Percentiles rank a stretch among this genome's conserved stretches.
phyloP scores from a whole-genome alignment of 1,139 yeast species.

The Blastobotrys niveus region DNA sequence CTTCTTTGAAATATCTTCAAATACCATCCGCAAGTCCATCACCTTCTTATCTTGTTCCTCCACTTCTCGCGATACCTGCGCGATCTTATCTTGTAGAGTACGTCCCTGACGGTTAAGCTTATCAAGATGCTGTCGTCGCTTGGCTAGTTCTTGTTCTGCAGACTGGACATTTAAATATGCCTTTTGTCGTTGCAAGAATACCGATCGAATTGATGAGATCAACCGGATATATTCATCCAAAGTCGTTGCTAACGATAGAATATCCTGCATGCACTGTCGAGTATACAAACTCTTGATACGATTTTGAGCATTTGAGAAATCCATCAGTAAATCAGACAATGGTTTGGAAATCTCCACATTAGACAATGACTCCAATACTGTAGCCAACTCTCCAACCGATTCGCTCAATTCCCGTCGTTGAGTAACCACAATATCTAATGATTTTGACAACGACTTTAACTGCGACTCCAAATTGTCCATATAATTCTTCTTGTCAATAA shows the following conservation, averaged over 20 bases:
- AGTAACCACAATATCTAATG: slow-evolving; percentile 66
- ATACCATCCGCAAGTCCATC: slow-evolving; percentile 49
- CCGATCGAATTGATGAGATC: slow-evolving; percentile 67
- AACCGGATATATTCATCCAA: slow-evolving; percentile 81
- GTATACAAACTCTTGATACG: slow-evolving; percentile 71
- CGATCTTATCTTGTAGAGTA: slow-evolving; percentile 59
- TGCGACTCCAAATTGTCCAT: slow-evolving; percentile 71
- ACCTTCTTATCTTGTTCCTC: slow-evolving; percentile 55
- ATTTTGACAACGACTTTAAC: slow-evolving; percentile 60
- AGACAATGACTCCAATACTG: slow-evolving; percentile 52
- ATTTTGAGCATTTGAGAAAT: slow-evolving; percentile 66
- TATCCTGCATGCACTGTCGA: slow-evolving; percentile 78
- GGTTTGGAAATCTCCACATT: slow-evolving; percentile 69
- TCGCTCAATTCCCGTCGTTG: slow-evolving; percentile 72
- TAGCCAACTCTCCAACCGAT: slow-evolving; percentile 59
- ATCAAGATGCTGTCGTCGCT: slow-evolving; percentile 46
- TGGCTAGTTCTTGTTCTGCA: slow-evolving; percentile 45
- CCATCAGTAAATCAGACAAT: slow-evolving; percentile 53
- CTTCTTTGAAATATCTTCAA: slow-evolving; percentile 54
- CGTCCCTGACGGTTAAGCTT: slow-evolving; percentile 51
- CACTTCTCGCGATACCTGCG: slow-evolving; percentile 51
- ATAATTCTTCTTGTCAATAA: slow-evolving; percentile 60
- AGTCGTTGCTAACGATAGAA: slow-evolving; percentile 78
- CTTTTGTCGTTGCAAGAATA: slow-evolving; percentile 71
- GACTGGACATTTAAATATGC: slow-evolving; percentile 56